These are phyloP conservation scores for Globisporangium cylindrosporum DNA, from an alignment of 352 stramenopile genomes.

Conservation along the genomic window DNA sequence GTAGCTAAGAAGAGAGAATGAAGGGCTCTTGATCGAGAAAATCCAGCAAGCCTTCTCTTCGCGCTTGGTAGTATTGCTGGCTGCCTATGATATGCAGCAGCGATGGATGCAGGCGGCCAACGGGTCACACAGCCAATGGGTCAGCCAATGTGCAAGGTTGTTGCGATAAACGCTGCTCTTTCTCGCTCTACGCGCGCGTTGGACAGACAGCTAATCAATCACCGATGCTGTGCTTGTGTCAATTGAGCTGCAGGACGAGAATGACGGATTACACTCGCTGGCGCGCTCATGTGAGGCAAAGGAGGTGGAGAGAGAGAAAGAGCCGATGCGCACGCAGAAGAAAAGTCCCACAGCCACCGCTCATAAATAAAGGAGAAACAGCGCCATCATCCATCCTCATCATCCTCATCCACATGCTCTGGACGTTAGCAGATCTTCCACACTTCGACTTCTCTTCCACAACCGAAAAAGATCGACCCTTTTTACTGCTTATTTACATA, in stretches of 20 bases:
- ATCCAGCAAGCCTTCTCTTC: background rate
- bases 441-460: background rate
- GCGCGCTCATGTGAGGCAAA: background rate
- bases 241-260: background rate
- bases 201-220: background rate
- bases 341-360: background rate
- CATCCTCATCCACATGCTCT: background rate
- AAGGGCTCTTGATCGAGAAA: slow-evolving; percentile 3
- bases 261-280: slow-evolving; percentile 6
- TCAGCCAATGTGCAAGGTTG: background rate
- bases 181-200: background rate
- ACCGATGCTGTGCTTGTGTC: background rate
- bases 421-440: background rate
- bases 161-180: background rate
- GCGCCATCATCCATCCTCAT: background rate
- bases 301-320: background rate
- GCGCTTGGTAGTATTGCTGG: background rate
- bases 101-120: background rate
- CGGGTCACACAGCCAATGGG: background rate
- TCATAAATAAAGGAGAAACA: background rate
- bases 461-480: background rate
- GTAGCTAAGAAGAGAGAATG: background rate
- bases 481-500: no score
- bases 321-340: background rate
- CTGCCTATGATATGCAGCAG: background rate